Evolutionary conservation across 345 rosid species (phyloP).

Genomic region (Turnera subulata): DNA sequence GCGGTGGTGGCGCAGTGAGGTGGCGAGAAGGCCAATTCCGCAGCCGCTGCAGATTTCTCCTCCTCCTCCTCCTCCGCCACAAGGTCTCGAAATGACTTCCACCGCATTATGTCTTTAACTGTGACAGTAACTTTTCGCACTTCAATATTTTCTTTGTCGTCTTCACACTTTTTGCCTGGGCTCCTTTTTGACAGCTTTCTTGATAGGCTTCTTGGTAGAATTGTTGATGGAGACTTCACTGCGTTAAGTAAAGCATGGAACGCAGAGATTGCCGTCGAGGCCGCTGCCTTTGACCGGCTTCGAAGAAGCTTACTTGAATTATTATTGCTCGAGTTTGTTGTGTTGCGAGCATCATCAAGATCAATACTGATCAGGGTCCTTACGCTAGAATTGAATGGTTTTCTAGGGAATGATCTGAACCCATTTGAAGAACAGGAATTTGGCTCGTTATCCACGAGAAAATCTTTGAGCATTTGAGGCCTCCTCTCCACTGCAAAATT

Average conservation of each 20-base stretch:
- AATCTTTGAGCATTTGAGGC: constrained; percentile 69
- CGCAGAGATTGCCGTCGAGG: constrained; percentile 25
- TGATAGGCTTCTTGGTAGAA: constrained; percentile 53
- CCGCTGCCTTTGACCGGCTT: constrained; percentile 40
- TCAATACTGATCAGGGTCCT: constrained; percentile 13
- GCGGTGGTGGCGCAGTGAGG: constrained; percentile 29
- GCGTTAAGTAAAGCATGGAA: constrained; percentile 49
- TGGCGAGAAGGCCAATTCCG: constrained; percentile 21
- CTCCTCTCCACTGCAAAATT: constrained; percentile 27
- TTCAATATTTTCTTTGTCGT: constrained; percentile 3
- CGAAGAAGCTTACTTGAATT: constrained; percentile 22
- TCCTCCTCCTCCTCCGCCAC: constrained; percentile 35
- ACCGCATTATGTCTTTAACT: constrained; percentile 76
- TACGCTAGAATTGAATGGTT: constrained; percentile 6
- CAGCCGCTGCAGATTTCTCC: constrained; percentile 27
- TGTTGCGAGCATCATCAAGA: neutral
- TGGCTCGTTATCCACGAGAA: constrained; percentile 61
- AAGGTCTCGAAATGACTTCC: constrained; percentile 74
- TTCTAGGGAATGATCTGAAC: constrained; percentile 36
- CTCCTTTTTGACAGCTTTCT: constrained; percentile 33
- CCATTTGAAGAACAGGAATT: constrained; percentile 40
- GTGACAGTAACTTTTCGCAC: constrained; percentile 27
- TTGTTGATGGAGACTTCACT: constrained; percentile 33
- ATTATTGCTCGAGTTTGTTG: neutral
- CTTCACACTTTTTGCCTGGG: constrained; percentile 1